Conservation (phyloP, 176 grass and related monocot species). For the Carex parvula region DNA sequence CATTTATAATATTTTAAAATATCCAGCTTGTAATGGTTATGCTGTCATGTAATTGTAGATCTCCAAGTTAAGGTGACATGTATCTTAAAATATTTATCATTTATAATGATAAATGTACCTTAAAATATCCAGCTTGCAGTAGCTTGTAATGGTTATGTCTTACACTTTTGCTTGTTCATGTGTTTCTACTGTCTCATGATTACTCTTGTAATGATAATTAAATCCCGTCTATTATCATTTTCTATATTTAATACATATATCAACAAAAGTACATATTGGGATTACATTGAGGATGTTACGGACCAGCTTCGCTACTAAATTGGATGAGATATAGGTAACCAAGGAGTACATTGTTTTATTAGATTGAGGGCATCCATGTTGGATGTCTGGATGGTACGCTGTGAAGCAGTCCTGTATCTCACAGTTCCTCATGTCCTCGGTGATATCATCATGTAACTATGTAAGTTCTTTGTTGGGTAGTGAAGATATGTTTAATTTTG, state of each 20-base stretch:
- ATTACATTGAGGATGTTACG: neutral
- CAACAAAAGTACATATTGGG: neutral
- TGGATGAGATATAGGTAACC: neutral
- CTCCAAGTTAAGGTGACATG: neutral
- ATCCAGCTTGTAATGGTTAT: slow-evolving; percentile 10
- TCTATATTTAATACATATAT: neutral
- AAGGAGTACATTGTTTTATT: neutral
- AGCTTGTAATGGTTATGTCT: no score
- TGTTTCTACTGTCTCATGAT: neutral
- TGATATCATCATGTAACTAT: neutral
- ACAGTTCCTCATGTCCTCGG: neutral
- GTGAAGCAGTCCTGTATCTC: neutral
- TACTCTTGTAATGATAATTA: neutral
- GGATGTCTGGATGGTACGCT: neutral
- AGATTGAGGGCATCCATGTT: neutral
- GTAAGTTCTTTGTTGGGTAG: neutral
- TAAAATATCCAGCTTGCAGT: neutral
- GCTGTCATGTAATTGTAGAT: neutral
- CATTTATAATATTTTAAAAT: slow-evolving; percentile 7
- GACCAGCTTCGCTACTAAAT: neutral
- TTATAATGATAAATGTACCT: slow-evolving; percentile 4
- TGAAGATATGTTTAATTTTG: neutral
- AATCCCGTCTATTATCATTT: neutral
- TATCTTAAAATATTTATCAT: neutral
- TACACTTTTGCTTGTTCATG: neutral